Base-by-base conservation (phyloP, 1,139 yeast species). In the Pichia cactophila region DNA sequence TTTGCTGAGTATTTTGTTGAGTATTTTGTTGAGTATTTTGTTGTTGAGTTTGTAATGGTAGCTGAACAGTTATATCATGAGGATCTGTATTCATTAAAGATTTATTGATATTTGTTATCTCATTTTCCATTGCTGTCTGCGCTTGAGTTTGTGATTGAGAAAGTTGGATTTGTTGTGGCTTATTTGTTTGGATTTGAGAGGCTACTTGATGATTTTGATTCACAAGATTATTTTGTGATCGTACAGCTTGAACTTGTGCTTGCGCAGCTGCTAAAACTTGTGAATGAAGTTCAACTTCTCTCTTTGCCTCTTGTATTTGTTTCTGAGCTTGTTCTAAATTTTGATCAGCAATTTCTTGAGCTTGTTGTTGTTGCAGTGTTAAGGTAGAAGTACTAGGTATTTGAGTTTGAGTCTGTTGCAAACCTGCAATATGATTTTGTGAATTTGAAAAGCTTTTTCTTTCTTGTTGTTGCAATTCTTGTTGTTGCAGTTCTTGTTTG, bases 41-140 rank as follows among this genome's bases (percentile, higher is more conserved):
- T 12, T 47, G 50, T 33, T 40, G 51, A 28, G 0, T 86, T 78
- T 48, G 57, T 45, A 48, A 51, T 41, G 38, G 44, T 35, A 31
- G 47, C 37, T 43, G 51, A 29, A 47, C 39, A 51, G 46, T 23
- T 33, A 50, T 44, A 31, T 31, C n/a, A 12, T 33, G 48, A 29
- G 50, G 31, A 23, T 20, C 39, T 42, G 11, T 56, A 23, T 44
- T 55, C 43, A 51, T 52, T 41, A 50, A 52, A 33, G 35, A 33
- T 50, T 38, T 26, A 45, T 33, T 26, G 14, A 14, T n/a, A 12
- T 20, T 20, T 31, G 41, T 10, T 10, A 33, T 38, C 26, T 28
- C 11, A 33, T n/a, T 20, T 45, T 48, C 5, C 31, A 37, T 42
- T 28, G 42, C 28, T 29, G 48, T 14, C 36, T 46, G 45, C 28